These are phyloP conservation scores for Elymus sibiricus DNA, from an alignment of 176 grass and related monocot genomes.

Conservation along the genomic window DNA sequence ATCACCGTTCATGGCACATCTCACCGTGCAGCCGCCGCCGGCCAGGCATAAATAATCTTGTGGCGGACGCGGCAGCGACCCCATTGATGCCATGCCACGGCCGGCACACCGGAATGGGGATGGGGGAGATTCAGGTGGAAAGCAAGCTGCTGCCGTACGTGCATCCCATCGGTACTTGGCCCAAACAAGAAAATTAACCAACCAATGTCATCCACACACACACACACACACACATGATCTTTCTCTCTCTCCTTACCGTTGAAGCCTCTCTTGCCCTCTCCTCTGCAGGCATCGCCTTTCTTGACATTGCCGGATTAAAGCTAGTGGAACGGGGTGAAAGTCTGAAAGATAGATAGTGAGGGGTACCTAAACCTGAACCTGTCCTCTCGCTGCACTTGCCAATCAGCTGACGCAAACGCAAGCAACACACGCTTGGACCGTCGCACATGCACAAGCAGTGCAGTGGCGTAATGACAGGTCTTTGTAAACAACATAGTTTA, in stretches of 20 bases:
- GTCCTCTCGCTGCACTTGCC: background rate
- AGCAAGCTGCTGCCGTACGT: background rate
- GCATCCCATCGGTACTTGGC: background rate
- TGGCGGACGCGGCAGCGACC: background rate
- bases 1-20: too few species aligned
- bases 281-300: too few species aligned
- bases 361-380: conserved; percentile 25
- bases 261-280: too few species aligned
- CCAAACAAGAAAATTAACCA: background rate
- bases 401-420: background rate
- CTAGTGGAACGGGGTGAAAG: too few species aligned
- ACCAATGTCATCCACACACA: background rate
- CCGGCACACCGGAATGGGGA: conserved; percentile 28
- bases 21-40: too few species aligned
- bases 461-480: background rate
- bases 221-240: too few species aligned
- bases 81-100: background rate
- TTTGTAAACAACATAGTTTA: background rate
- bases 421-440: background rate
- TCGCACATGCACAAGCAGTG: conserved; percentile 22
- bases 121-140: background rate
- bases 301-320: background rate
- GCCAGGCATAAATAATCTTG: conserved; percentile 1
- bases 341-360: conserved; percentile 19
- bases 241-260: too few species aligned